Evolutionary conservation across 306 rosid species (phyloP), one percentile per base, ranked within the genome.

Genomic region (Corylus americana): DNA sequence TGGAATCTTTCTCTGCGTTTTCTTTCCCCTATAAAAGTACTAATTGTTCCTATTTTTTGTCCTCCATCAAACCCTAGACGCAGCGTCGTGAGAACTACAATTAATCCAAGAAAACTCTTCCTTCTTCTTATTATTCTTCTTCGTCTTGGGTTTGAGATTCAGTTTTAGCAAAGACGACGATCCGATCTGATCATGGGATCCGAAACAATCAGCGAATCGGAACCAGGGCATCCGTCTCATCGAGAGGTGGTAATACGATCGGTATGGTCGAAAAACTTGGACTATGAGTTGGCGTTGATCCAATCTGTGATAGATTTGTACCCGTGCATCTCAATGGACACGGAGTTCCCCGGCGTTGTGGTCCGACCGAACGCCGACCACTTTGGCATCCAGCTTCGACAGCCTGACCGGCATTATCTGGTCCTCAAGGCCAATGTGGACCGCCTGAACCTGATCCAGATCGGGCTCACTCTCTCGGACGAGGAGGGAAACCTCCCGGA

Each of bases 291-390:
- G 49, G 16, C 49, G 6, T 48, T 86, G 80, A 90, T 92, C 75
- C 80, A 87, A 11, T 83, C 87, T 14, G 55, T 74, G 1, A 71
- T 92, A 17, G 90, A 90, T 55, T 72, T 62, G 0, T 64, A 44
- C 75, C 92, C 93, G 0, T 10, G 77, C 13, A 63, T 91, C 49
- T 75, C 97, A 8, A 92, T 92, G 97, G 96, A 92, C 39, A 92
- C 97, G 1, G 97, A 92, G 74, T 92, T 92, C 53, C 97, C 97
- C 4, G 97, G 97, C 31, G 86, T 92, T 9, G 89, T 92, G 1
- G 51, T 81, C 76, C 87, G 84, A 12, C 82, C 85, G 7, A 88
- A 81, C 54, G 1, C 86, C 14, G 78, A 29, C 0, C 87, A 81
- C 29, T 82, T 78, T 27, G 47, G 58, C 8, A 13, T 64, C 11